Evolutionary conservation across 2,329 filamentous ascomycete genomes (phyloP).

Genomic region (Zasmidium citrigriseum): DNA sequence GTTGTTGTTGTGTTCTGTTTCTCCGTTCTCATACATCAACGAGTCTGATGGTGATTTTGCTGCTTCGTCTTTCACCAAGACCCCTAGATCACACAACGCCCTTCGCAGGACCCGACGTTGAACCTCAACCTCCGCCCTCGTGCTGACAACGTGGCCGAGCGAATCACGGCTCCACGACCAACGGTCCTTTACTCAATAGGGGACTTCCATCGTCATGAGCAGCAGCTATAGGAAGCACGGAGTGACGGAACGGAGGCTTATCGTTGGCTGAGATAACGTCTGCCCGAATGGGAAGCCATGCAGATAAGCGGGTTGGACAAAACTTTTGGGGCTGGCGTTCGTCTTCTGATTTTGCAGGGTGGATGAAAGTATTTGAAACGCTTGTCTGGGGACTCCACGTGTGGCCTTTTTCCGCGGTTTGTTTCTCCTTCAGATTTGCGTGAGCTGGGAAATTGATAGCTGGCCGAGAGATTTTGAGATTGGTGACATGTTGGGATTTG

Average conservation of each 20-base stretch:
- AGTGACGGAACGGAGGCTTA: background rate
- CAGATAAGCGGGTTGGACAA: background rate
- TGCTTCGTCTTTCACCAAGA: too few species aligned
- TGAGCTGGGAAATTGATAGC: too few species aligned
- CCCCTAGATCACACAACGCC: too few species aligned
- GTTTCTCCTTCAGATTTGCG: background rate
- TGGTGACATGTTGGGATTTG: too few species aligned
- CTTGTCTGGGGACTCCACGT: background rate
- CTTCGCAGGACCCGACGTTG: background rate
- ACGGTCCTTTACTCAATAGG: background rate
- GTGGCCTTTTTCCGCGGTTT: background rate
- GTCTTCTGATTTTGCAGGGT: background rate
- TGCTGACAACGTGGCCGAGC: background rate
- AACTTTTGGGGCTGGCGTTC: too few species aligned
- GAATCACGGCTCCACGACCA: too few species aligned
- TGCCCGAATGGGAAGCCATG: background rate
- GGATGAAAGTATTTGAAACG: background rate
- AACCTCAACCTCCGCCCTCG: background rate
- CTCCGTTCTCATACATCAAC: too few species aligned
- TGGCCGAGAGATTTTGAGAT: too few species aligned
- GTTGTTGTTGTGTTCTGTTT: background rate
- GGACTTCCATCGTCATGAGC: background rate
- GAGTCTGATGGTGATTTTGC: too few species aligned
- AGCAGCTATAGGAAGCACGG: background rate
- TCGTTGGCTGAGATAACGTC: background rate